These are phyloP conservation scores for Apiospora malaysiana DNA, from an alignment of 2,329 filamentous ascomycete species.

Conservation along the genomic window DNA sequence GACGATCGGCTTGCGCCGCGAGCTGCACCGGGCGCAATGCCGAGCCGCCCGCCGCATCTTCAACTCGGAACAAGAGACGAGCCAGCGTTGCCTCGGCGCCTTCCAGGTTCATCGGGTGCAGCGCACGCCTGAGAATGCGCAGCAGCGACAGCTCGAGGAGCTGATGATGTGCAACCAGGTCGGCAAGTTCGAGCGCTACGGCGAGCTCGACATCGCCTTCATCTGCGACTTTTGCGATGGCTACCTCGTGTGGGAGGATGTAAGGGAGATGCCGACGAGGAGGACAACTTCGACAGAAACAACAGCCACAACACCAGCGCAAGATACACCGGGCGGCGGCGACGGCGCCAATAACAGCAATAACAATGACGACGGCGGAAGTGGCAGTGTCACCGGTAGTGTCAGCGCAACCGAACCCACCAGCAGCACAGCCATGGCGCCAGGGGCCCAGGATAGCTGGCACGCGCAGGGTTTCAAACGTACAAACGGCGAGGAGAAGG, in stretches of 20 bases:
- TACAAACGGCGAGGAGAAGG: constrained; percentile 52
- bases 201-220: constrained; percentile 60
- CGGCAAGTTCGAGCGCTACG: constrained; percentile 62
- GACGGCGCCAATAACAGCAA: background rate
- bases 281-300: background rate
- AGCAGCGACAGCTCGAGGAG: constrained; percentile 48
- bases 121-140: constrained; percentile 37
- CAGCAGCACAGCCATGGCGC: constrained; percentile 26
- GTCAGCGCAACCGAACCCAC: constrained; percentile 28
- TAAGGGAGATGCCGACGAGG: constrained; percentile 56
- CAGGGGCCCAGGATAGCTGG: constrained; percentile 51
- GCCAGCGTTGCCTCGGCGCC: constrained; percentile 60
- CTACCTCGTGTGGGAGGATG: constrained; percentile 63
- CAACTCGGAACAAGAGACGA: constrained; percentile 53
- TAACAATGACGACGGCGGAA: constrained; percentile 5
- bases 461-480: constrained; percentile 53
- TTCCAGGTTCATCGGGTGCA: constrained; percentile 59
- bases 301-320: background rate
- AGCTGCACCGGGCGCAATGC: constrained; percentile 64
- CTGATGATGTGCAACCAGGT: constrained; percentile 56
- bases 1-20: constrained; percentile 53
- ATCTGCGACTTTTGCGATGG: constrained; percentile 68
- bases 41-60: constrained; percentile 63
- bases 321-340: background rate
- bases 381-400: constrained; percentile 27